Base-by-base conservation (phyloP, 148 eudicot species). In the Dianthus caryophyllus region DNA sequence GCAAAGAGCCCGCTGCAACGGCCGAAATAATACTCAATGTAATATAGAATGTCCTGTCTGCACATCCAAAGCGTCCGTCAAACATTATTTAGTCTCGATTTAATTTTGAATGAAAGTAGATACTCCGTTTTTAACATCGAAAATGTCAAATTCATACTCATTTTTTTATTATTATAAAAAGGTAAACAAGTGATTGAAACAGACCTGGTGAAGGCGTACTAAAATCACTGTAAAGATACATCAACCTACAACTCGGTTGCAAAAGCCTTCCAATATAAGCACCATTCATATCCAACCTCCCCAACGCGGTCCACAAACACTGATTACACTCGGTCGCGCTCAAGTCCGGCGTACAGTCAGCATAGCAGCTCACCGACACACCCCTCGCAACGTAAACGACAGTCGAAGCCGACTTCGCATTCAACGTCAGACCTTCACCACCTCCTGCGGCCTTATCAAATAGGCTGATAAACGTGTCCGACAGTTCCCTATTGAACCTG, bases 341-440 rank as follows among this genome's bases (percentile, higher is more conserved):
- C 2, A 76, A 15, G 38, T 76, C 73, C 9, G 71, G 66, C 12
- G 75, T 71, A 24, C 75, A 71, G 20, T 73, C 77, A 11, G 60
- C 71, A 56, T 60, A 61, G 29, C 33, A 15, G 27, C 65, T 60
- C 27, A 73, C 7, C 1, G 25, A 16, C 9, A 67, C 15, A 7
- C 59, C 31, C 15, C 20, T 21, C 7, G 29, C 4, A n/a, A 73
- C 17, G 20, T 11, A 16, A 26, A 54, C 66, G 9, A 61, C 20
- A 14, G 67, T 52, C 47, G 67, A 33, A 30, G 77, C 77, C 0
- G 58, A 73, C 0, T 50, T 54, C 9, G 24, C 30, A n/a, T n/a
- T n/a, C n/a, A n/a, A n/a, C n/a, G n/a, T n/a, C n/a, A 15, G 63
- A 43, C n/a, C n/a, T 0, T 31, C 38, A 29, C 63, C 39, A 4